Evolutionary conservation across 495 filamentous ascomycete genomes (phyloP).

Genomic region (Cenococcum geophilum): DNA sequence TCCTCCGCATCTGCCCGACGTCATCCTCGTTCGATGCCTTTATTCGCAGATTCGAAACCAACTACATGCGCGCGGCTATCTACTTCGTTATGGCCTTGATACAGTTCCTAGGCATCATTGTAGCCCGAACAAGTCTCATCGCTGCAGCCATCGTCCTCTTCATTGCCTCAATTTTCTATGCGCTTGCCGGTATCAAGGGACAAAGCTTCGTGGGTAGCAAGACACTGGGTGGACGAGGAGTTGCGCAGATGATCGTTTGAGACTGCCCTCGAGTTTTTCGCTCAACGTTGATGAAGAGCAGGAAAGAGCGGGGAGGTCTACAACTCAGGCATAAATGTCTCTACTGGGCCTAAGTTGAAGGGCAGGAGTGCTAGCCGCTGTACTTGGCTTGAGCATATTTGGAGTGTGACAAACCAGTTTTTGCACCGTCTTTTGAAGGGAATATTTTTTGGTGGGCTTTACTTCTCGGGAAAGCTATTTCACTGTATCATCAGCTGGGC

Average conservation of each 20-base stretch:
- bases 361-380: not conserved
- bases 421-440: not conserved
- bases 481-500: slow-evolving; percentile 5
- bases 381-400: slow-evolving; percentile 3
- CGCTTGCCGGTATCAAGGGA: slow-evolving; percentile 75
- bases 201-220: slow-evolving; percentile 96
- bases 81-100: slow-evolving; percentile 74
- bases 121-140: slow-evolving; percentile 61
- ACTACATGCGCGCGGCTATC: slow-evolving; percentile 93
- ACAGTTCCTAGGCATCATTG: slow-evolving; percentile 72
- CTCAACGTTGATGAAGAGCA: not conserved
- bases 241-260: slow-evolving; percentile 98
- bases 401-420: not conserved
- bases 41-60: slow-evolving; percentile 87
- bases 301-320: not conserved
- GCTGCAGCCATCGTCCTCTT: slow-evolving; percentile 78
- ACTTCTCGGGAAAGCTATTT: not conserved
- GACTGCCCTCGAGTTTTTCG: slow-evolving; percentile 2
- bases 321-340: no score
- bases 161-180: slow-evolving; percentile 74
- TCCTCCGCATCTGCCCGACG: slow-evolving; percentile 96
- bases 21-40: slow-evolving; percentile 81
- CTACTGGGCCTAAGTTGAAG: not conserved
- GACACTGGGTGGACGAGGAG: slow-evolving; percentile 87
- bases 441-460: not conserved